Base-by-base conservation (phyloP, 2,329 filamentous ascomycete genomes). In the Xylariaceae sp. region DNA sequence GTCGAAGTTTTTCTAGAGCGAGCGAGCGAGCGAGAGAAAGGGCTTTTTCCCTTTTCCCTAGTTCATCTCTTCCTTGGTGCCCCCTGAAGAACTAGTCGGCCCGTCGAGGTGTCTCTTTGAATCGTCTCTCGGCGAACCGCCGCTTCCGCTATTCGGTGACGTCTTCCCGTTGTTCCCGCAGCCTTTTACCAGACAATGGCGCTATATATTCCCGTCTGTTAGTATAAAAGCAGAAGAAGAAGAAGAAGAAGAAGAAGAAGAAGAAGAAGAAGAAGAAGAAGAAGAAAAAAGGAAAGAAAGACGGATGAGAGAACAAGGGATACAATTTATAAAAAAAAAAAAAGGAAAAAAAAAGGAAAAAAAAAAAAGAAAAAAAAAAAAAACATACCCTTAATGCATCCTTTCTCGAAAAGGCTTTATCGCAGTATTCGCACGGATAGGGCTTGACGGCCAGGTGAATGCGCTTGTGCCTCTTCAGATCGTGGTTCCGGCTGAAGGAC, bases 391-490 rank as follows among this genome's bases (percentile, higher is more conserved):
- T 97, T 32, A 99, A 76, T 7, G 94, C 94, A 72, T 97, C 94
- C 70, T 97, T 97, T 56, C 94, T 81, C 2, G 91, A 96, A 67
- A 99, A 99, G 69, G 89, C 94, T 80, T 97, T 97, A 58, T 95
- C 91, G 69, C 94, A 99, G 66, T 87, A 87, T 5, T 77, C 83
- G 70, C 94, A 99, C 0, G 91, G 91, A 70, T 92, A 97, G 0
- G 94, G 94, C 77, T 99, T 99, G 41, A 97, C 89, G 0, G 91
- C 89, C 55, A 97, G 73, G 71, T 99, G 94, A 56, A 97, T 97
- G 48, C 91, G 79, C 77, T 96, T 96, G 71, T 99, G 94, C 50
- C 94, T 82, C 74, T 99, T 99, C 64, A 97, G 72, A 67, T 97
- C 94, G 68, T 97, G 94, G 62, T 97, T 97, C 3, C 94, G 80